Evolutionary conservation across 805 yeast species (phyloP).

Genomic region (Clavispora vitiphila): DNA sequence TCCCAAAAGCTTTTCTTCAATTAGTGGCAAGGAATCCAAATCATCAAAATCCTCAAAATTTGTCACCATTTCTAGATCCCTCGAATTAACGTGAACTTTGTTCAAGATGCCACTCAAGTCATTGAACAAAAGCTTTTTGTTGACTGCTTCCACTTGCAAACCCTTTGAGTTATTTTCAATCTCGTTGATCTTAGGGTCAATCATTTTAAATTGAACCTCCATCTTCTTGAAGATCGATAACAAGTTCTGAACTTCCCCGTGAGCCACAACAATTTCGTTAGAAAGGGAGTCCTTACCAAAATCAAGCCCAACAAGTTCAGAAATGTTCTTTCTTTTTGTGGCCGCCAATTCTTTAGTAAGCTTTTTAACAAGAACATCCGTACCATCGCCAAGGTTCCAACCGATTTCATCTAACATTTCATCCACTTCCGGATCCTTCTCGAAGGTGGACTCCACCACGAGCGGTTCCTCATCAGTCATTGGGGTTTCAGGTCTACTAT

Average conservation of each 20-base stretch:
- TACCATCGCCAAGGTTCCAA: slow-evolving; percentile 69
- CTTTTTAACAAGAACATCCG: slow-evolving; percentile 51
- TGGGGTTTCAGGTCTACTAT: slow-evolving; percentile 2
- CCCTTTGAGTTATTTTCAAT: slow-evolving; percentile 78
- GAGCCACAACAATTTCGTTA: slow-evolving; percentile 29
- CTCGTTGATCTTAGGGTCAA: slow-evolving; percentile 62
- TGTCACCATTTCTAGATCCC: slow-evolving; percentile 45
- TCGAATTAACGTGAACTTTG: slow-evolving; percentile 63
- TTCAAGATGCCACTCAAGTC: slow-evolving; percentile 65
- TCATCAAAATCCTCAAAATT: slow-evolving; percentile 47
- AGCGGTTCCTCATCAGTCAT: slow-evolving; percentile 1
- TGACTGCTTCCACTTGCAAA: slow-evolving; percentile 75
- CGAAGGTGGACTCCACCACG: slow-evolving; percentile 10
- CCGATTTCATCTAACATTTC: slow-evolving; percentile 73
- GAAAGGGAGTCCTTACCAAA: slow-evolving; percentile 28
- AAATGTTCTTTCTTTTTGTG: slow-evolving; percentile 59
- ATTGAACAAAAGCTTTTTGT: slow-evolving; percentile 68
- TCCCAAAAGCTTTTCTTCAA: slow-evolving; percentile 54
- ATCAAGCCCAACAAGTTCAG: slow-evolving; percentile 35
- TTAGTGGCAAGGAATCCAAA: slow-evolving; percentile 31
- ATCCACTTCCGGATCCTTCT: slow-evolving; percentile 43
- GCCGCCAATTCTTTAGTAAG: slow-evolving; percentile 55
- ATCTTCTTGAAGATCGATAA: slow-evolving; percentile 33
- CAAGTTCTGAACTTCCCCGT: slow-evolving; percentile 34
- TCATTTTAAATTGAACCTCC: slow-evolving; percentile 34